Evolutionary conservation across 495 filamentous ascomycete genomes (phyloP).

Genomic region (Podospora appendiculata): DNA sequence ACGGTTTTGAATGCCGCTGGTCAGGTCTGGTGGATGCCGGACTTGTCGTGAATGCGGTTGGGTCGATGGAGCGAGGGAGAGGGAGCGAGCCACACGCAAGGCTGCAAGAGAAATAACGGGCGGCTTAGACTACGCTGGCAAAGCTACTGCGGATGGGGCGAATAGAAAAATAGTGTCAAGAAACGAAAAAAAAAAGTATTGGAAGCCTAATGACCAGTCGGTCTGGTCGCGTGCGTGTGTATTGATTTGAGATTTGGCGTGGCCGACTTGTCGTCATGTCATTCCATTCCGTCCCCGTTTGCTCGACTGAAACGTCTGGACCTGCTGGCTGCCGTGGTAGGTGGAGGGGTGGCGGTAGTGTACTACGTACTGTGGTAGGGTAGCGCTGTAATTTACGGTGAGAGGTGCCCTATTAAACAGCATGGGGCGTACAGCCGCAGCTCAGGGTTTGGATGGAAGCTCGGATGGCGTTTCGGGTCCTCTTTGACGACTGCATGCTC

Average conservation of each 20-base stretch:
- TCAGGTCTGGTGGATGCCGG: neutral
- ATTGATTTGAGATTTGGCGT: neutral
- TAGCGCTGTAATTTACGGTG: no score
- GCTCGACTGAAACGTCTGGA: neutral
- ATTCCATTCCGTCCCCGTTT: no score
- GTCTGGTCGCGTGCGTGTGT: neutral
- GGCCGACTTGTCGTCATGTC: neutral
- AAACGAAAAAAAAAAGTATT: neutral
- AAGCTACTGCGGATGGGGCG: neutral
- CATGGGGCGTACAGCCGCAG: no score
- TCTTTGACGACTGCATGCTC: no score
- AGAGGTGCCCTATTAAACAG: no score
- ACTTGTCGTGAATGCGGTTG: neutral
- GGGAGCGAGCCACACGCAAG: neutral
- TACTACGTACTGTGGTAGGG: no score
- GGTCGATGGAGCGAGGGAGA: neutral
- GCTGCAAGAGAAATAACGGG: neutral
- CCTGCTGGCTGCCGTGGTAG: neutral
- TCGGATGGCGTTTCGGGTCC: no score
- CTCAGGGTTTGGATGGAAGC: no score
- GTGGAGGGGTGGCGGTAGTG: neutral
- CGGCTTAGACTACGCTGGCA: neutral
- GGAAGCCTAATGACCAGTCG: neutral
- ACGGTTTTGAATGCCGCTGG: neutral
- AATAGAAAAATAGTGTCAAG: neutral